A percentile compares a stretch with the other conserved stretches of the same genome.
phyloP scores from a whole-genome alignment of 2,329 filamentous ascomycete genomes.

The Sclerotinia spermophila region DNA sequence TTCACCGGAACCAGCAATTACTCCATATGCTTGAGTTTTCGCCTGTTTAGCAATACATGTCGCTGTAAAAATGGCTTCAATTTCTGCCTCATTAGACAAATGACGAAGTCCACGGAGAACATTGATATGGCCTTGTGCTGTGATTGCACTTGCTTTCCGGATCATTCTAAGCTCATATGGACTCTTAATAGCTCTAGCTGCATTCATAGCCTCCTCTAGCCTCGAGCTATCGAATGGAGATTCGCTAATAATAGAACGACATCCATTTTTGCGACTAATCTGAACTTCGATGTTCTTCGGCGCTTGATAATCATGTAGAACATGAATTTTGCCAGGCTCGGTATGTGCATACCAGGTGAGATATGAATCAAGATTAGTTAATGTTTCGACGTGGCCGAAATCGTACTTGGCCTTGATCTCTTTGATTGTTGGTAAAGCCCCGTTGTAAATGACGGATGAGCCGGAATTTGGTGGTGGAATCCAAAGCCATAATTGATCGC shows the following conservation, averaged over 20 bases:
- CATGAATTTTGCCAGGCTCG: slow-evolving; percentile 43
- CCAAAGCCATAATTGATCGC: slow-evolving; percentile 67
- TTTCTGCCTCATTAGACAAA: slow-evolving; percentile 74
- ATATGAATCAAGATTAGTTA: slow-evolving; percentile 48
- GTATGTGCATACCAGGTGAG: slow-evolving; percentile 41
- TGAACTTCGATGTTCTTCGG: slow-evolving; percentile 19
- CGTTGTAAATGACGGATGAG: slow-evolving; percentile 59
- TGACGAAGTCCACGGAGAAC: slow-evolving; percentile 62
- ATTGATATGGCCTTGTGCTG: slow-evolving; percentile 69
- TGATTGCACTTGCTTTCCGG: slow-evolving; percentile 75
- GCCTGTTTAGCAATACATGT: slow-evolving; percentile 70
- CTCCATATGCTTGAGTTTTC: slow-evolving; percentile 75
- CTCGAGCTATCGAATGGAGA: slow-evolving; percentile 45
- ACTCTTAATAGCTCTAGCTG: slow-evolving; percentile 77
- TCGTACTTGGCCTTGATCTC: slow-evolving; percentile 62
- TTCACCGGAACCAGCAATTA: slow-evolving; percentile 82
- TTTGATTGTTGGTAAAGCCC: slow-evolving; percentile 55
- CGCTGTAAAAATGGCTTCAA: slow-evolving; percentile 73
- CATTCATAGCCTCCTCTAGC: slow-evolving; percentile 71
- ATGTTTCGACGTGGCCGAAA: slow-evolving; percentile 63
- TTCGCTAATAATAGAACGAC: slow-evolving; percentile 2
- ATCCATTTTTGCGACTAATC: slow-evolving; percentile 13
- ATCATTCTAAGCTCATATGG: slow-evolving; percentile 82
- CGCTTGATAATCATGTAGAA: slow-evolving; percentile 45
- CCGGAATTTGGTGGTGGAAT: slow-evolving; percentile 64